Percentiles rank a stretch among this genome's conserved stretches.
phyloP scores from a whole-genome alignment of 768 basidiomycete genomes.

The Phanerochaete carnosa region DNA sequence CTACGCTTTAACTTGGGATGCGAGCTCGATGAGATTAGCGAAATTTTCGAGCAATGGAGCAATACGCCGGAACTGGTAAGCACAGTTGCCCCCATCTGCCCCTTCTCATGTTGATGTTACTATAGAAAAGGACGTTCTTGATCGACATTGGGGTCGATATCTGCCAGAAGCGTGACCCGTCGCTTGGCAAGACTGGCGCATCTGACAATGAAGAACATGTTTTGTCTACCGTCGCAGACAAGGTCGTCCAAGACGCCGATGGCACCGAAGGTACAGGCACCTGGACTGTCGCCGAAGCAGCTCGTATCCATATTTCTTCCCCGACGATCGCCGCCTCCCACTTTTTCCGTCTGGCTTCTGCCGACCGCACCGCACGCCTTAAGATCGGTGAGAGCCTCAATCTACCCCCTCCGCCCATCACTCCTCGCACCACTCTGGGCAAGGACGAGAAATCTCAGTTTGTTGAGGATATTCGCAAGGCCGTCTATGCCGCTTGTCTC shows the following conservation, averaged over 20 bases:
- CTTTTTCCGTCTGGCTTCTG: slow-evolving; percentile 7
- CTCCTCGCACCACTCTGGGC: slow-evolving; percentile 89
- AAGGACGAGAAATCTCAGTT: slow-evolving; percentile 97
- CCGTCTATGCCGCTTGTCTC: slow-evolving; percentile 98
- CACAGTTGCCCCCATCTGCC: slow-evolving; percentile 44
- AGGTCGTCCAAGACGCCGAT: slow-evolving; percentile 94
- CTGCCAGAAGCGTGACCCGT: slow-evolving; percentile 53
- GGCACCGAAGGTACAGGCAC: slow-evolving; percentile 97
- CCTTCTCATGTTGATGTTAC: neutral
- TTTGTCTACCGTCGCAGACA: slow-evolving; percentile 83
- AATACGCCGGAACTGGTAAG: slow-evolving; percentile 63
- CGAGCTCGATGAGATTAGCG: slow-evolving; percentile 83
- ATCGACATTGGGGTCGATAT: slow-evolving; percentile 98
- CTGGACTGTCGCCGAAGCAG: slow-evolving; percentile 97
- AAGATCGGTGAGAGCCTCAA: slow-evolving; percentile 79
- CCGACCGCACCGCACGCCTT: slow-evolving; percentile 8
- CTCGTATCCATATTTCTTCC: slow-evolving; percentile 73
- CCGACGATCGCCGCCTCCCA: slow-evolving; percentile 13
- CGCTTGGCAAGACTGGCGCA: slow-evolving; percentile 3
- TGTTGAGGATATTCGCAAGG: slow-evolving; percentile 98
- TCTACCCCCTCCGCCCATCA: slow-evolving; percentile 94
- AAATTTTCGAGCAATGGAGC: slow-evolving; percentile 94
- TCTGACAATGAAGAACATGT: slow-evolving; percentile 80
- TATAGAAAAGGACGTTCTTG: slow-evolving; percentile 76
- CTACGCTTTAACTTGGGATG: slow-evolving; percentile 93